Conservation (phyloP, 2,329 filamentous ascomycete genomes). For the Chaetomium sp. region DNA sequence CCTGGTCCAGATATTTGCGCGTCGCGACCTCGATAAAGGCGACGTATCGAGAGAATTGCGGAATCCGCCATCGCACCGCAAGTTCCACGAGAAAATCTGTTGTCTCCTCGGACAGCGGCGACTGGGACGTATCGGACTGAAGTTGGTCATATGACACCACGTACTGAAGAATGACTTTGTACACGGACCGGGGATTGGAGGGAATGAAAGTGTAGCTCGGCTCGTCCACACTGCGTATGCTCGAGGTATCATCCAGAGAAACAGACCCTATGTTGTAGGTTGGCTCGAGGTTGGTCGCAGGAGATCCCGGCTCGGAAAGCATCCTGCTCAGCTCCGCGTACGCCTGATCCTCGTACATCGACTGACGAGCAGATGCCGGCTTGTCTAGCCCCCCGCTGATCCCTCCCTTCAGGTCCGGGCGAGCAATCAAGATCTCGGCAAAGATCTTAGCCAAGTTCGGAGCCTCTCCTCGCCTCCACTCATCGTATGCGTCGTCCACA, state of each 20-base stretch:
- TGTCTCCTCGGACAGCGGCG: constrained; percentile 67
- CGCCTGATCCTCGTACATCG: constrained; percentile 44
- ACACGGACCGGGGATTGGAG: constrained; percentile 72
- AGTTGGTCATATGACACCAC: constrained; percentile 61
- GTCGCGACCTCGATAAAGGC: constrained; percentile 77
- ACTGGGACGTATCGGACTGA: constrained; percentile 45
- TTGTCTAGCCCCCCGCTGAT: constrained; percentile 55
- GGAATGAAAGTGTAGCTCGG: constrained; percentile 84
- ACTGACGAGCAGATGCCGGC: constrained; percentile 50
- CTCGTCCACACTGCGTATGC: constrained; percentile 51
- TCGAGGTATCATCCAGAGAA: constrained; percentile 50
- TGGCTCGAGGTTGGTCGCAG: constrained; percentile 51
- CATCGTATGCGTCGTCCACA: constrained; percentile 75
- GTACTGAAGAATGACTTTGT: constrained; percentile 74
- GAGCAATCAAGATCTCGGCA: constrained; percentile 78
- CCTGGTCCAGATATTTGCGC: constrained; percentile 78
- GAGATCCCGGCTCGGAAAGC: constrained; percentile 40
- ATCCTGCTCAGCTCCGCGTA: constrained; percentile 48
- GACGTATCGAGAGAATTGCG: constrained; percentile 71
- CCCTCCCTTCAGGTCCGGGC: constrained; percentile 76
- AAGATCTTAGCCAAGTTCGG: constrained; percentile 90
- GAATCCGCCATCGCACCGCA: constrained; percentile 81
- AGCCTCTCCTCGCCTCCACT: constrained; percentile 86
- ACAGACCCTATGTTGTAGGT: constrained; percentile 61
- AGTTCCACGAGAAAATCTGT: constrained; percentile 79